Conservation (phyloP, 2,329 filamentous ascomycete genomes). For the Fusarium sororula region DNA sequence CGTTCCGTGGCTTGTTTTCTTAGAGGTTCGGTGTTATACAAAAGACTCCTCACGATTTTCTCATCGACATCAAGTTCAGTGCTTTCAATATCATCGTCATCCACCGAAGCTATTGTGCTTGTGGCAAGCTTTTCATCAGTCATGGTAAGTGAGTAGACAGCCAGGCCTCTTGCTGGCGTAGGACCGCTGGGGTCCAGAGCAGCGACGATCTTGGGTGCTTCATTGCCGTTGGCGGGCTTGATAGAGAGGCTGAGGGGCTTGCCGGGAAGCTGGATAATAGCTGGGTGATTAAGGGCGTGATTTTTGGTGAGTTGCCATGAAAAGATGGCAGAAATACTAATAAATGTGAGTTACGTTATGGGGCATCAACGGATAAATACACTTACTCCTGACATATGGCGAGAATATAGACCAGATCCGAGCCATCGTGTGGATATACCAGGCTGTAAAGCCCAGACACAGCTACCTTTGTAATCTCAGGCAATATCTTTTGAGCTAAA, state of each 20-base stretch:
- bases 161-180: slow-evolving; percentile 43
- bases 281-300: slow-evolving; percentile 59
- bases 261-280: slow-evolving; percentile 64
- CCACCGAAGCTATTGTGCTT: slow-evolving; percentile 39
- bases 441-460: slow-evolving; percentile 55
- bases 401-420: slow-evolving; percentile 53
- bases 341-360: slow-evolving; percentile 25
- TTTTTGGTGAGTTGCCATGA: slow-evolving; percentile 63
- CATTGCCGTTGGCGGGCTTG: slow-evolving; percentile 31
- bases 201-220: slow-evolving; percentile 48
- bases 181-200: slow-evolving; percentile 51
- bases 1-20: slow-evolving; percentile 53
- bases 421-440: slow-evolving; percentile 43
- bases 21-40: slow-evolving; percentile 59
- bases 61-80: slow-evolving; percentile 48
- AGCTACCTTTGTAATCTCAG: slow-evolving; percentile 54
- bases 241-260: slow-evolving; percentile 68
- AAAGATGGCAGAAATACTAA: slow-evolving; percentile 70
- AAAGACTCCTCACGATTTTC: slow-evolving; percentile 52
- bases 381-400: slow-evolving; percentile 67
- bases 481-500: slow-evolving; percentile 50
- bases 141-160: slow-evolving; percentile 44
- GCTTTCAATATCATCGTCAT: slow-evolving; percentile 39
- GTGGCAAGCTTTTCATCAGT: slow-evolving; percentile 47
- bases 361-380: not conserved